Evolutionary conservation across 2,329 filamentous ascomycete species (phyloP), one percentile per base, ranked within the genome.

Genomic region (Claviceps humidiphila): DNA sequence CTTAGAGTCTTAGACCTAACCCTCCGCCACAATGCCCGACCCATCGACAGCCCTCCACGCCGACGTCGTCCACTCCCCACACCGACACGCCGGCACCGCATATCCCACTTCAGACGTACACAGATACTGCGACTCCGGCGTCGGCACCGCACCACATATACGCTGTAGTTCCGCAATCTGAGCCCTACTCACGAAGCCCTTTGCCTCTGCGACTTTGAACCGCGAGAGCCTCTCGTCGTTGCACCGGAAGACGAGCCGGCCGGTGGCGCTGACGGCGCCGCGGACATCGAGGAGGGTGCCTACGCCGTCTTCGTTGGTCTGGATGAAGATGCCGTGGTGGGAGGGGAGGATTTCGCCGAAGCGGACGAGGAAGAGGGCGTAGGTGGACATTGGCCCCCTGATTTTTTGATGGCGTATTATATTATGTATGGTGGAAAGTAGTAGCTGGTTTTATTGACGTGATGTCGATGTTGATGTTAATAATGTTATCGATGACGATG

Each of bases 1-100:
- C 17, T 20, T 20, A 20, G 17, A 20, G 17, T 20, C 17, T 20
- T 20, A 20, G 17, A 20, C 40, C 6, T 42, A n/a, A 42, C 7
- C 20, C 20, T 22, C 13, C 58, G 59, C 44, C 50, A 51, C 50
- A 22, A 65, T 74, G 2, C 47, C 22, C 22, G 22, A 51, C 11
- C 43, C 37, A 11, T 43, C 17, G 9, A 53, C 39, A 6, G 52
- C 52, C 2, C 26, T 20, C 52, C 52, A 53, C 5, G 41, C 52
- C 48, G 41, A 22, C 11, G 44, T 20, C 14, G 30, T 47, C 52
- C 52, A 53, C n/a, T 53, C 48, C 14, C 37, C 30, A 22, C 52
- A 53, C 24, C 52, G 52, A n/a, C 52, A 53, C 14, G 40, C 45
- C 24, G 52, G 52, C 11, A 50, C 46, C 13, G 52, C 16, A 11